Evolutionary conservation across 2,329 filamentous ascomycete species (phyloP).

Genomic region (Colletotrichum melonis): DNA sequence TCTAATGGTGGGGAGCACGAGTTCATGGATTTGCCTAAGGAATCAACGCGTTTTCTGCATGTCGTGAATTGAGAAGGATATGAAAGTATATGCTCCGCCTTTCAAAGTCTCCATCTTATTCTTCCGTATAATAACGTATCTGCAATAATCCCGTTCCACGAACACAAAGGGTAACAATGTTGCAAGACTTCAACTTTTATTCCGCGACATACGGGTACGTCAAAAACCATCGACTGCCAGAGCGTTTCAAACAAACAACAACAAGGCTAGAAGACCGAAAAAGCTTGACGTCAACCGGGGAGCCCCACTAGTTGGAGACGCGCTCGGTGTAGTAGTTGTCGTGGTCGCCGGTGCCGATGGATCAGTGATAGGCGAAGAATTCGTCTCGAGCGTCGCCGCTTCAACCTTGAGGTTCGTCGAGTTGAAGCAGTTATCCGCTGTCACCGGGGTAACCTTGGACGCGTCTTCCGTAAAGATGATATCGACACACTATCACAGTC

Average conservation of each 20-base stretch:
- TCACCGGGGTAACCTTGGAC: slow-evolving; percentile 64
- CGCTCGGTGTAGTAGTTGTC: not conserved
- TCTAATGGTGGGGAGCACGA: too few relatives aligned
- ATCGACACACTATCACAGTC: slow-evolving; percentile 71
- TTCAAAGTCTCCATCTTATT: too few relatives aligned
- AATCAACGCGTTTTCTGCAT: too few relatives aligned
- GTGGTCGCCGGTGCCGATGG: not conserved
- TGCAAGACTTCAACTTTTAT: too few relatives aligned
- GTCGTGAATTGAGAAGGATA: too few relatives aligned
- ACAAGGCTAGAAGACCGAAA: not conserved
- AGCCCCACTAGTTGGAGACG: not conserved
- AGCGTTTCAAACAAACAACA: not conserved
- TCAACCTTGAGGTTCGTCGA: slow-evolving; percentile 59
- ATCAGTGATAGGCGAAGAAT: not conserved
- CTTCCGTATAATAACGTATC: too few relatives aligned
- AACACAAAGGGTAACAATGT: too few relatives aligned
- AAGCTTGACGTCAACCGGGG: not conserved
- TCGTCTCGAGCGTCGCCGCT: slow-evolving; percentile 1
- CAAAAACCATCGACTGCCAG: not conserved
- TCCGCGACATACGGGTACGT: too few relatives aligned
- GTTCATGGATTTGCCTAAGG: too few relatives aligned
- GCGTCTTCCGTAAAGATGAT: slow-evolving; percentile 75
- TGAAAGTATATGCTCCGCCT: too few relatives aligned
- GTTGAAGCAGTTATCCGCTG: slow-evolving; percentile 74
- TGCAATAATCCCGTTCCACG: too few relatives aligned